Base-by-base conservation (phyloP, 2,329 filamentous ascomycete genomes). In the Chaetomium olivaceum region DNA sequence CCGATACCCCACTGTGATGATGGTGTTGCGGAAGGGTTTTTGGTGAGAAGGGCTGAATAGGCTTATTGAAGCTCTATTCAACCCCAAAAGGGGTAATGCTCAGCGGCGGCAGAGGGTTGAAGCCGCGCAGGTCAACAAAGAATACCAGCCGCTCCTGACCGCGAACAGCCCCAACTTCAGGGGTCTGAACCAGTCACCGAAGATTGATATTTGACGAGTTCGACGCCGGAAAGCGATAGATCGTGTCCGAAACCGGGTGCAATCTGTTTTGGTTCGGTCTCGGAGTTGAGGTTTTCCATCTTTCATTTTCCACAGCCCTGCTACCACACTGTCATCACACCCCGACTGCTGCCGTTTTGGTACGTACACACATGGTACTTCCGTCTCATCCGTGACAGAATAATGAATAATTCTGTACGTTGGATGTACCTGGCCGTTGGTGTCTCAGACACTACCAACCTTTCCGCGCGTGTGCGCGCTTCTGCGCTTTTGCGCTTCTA, bases 31-130 rank as follows among this genome's bases (percentile, higher is more conserved):
- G 52, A 11, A 27, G 39, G 54, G 19, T 46, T 50, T 43, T 54
- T 12, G 21, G 51, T 51, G 51, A 65, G 58, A 51, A 61, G 61
- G 60, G 55, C 55, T 65, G 63, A 68, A 64, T 67, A 67, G 27
- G n/a, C 52, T 56, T 70, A 74, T 75, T 75, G 70, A 72, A 51
- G 68, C 64, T 73, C 70, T 77, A 77, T 76, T 77, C 72, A 77
- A 54, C 70, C 71, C 75, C 70, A 48, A 73, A 76, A 69, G 6
- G 43, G 74, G 72, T 55, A 70, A 71, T 39, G 68, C 46, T 62
- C 64, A 21, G 46, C 62, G 51, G 57, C 61, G 39, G 43, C 31
- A 50, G 29, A 52, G 60, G 25, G 66, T 66, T 68, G 61, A 43
- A 23, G 19, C 48, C 58, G 59, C 52, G n/a, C 43, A 59, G 27